These are phyloP conservation scores for Colletotrichum noveboracense DNA, from an alignment of 2,329 filamentous ascomycete genomes.

Conservation along the genomic window DNA sequence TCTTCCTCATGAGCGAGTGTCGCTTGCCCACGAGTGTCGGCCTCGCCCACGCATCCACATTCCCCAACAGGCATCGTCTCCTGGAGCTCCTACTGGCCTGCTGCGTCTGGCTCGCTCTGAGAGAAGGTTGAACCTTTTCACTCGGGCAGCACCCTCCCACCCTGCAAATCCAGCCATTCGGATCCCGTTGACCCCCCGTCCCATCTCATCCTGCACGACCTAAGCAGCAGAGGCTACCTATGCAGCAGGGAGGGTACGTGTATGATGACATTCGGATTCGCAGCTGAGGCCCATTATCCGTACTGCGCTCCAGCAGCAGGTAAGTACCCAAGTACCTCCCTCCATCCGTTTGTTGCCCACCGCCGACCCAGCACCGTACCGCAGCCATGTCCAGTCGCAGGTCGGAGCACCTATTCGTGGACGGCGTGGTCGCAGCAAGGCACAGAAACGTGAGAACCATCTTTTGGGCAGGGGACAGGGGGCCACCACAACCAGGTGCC, in stretches of 20 bases:
- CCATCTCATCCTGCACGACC: neutral
- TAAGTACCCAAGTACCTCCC: neutral
- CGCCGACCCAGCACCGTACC: neutral
- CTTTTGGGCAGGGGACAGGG: neutral
- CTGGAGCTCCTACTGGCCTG: neutral
- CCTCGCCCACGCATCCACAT: conserved; percentile 19
- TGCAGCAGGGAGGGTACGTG: neutral
- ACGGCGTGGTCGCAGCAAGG: neutral
- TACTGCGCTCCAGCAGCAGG: neutral
- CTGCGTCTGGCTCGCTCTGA: neutral
- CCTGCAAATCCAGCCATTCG: neutral
- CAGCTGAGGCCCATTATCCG: neutral
- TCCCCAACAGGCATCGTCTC: conserved; percentile 10
- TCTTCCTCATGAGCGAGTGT: neutral
- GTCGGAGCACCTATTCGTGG: neutral
- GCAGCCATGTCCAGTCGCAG: neutral
- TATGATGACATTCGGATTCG: neutral
- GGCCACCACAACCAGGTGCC: neutral
- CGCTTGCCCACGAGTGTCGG: neutral
- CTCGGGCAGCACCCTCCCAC: neutral
- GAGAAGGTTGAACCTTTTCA: neutral
- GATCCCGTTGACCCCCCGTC: neutral
- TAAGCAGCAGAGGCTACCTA: neutral
- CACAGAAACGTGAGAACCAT: neutral
- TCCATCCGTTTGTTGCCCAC: neutral